These are phyloP conservation scores for Acrodontium crateriforme DNA, from an alignment of 2,329 filamentous ascomycete genomes.

Conservation along the genomic window DNA sequence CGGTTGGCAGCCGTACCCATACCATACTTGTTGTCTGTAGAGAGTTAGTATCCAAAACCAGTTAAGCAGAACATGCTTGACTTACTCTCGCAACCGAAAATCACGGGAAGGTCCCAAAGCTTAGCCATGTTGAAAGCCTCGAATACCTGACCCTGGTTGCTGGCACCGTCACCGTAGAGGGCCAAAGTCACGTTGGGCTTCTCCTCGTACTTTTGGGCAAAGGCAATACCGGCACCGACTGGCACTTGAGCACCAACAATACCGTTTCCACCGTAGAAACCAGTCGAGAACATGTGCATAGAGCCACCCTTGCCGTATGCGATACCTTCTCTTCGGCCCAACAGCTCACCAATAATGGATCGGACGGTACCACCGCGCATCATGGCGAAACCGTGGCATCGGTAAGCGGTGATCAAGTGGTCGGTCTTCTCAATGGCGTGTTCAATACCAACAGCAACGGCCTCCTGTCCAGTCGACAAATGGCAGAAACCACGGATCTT, in stretches of 20 bases:
- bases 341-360: constrained; percentile 88
- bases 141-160: constrained; percentile 98
- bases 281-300: constrained; percentile 99
- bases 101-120: constrained; percentile 89
- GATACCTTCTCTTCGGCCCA: constrained; percentile 91
- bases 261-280: constrained; percentile 97
- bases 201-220: constrained; percentile 87
- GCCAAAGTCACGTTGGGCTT: constrained; percentile 77
- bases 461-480: constrained; percentile 93
- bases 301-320: constrained; percentile 98
- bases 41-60: constrained; percentile 9
- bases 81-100: constrained; percentile 97
- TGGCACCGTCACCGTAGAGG: constrained; percentile 94
- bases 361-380: constrained; percentile 89
- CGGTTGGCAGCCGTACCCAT: constrained; percentile 96
- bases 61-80: constrained; percentile 1
- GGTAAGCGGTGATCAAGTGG: constrained; percentile 94
- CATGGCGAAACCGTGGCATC: constrained; percentile 94
- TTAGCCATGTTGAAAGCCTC: constrained; percentile 99
- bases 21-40: constrained; percentile 95
- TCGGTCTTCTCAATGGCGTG: constrained; percentile 84
- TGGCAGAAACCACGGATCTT: constrained; percentile 99
- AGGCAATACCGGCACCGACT: constrained; percentile 89
- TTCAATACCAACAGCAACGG: constrained; percentile 92
- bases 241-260: constrained; percentile 98